Base-by-base conservation (phyloP, 495 filamentous ascomycete species). In the Xanthoparmelia taractica region DNA sequence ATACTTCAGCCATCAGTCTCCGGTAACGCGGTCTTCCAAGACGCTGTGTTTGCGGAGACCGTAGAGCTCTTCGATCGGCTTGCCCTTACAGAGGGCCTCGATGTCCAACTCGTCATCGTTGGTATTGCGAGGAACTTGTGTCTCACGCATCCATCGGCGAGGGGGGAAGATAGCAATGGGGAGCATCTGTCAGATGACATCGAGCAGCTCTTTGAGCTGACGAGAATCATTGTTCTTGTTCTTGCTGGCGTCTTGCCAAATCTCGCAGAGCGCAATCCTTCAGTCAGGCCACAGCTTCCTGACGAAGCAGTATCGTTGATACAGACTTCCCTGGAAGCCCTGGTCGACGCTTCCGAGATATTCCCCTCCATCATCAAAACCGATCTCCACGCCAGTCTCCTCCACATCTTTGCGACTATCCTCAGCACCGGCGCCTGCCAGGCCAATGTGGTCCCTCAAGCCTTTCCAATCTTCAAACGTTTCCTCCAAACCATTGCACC, bases 321-420 rank as follows among this genome's bases (percentile, higher is more conserved):
- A 54, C 85, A 85, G 37, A 81, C 87, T 1, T 83, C 91, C 5
- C 80, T 99, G 23, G 85, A 90, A 66, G 89, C 95, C 13, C 83
- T 99, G 2, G 94, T 97, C 0, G 90, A 97, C 67, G 90, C 93
- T 1, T 90, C 95, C 11, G 89, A 92, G 56, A 91, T 97, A 20
- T 99, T 99, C 75, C 94, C 94, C 0, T 85, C 89, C 0, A 90
- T 99, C 66, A 99, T 99, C 76, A 91, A 92, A 73, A 91, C 91
- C 57, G 94, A 99, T 72, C 82, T 99, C 13, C 91, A 99, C 72
- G 93, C 94, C 52, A 96, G 92, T 71, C 96, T 97, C 67, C 80
- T 97, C 40, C 93, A 99, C 74, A 96, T 97, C 31, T 97, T 97
- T 72, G 87, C 87, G 48, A 96, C 90, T 7, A 95, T 97, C 57